A percentile compares a stretch with the other conserved stretches of the same genome.
These are phyloP conservation scores for Camellia lanceoleosa DNA, from an alignment of 148 eudicot species.

Conservation along the genomic window DNA sequence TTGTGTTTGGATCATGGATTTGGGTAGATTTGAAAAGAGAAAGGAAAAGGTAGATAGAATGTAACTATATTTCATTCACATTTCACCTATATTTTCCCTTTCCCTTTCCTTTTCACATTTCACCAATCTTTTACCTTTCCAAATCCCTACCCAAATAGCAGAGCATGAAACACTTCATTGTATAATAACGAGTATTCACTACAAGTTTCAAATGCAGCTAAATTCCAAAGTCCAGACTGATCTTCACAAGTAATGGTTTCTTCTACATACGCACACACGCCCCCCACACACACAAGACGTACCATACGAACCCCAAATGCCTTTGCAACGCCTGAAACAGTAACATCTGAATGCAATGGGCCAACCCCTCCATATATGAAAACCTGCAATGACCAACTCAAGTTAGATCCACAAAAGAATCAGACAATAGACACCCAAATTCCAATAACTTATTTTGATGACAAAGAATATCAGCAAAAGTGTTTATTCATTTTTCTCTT, in stretches of 20 bases:
- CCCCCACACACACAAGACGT: constrained; percentile 9
- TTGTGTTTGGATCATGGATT: background rate
- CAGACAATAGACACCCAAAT: background rate
- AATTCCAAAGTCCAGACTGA: background rate
- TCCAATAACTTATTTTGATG: background rate
- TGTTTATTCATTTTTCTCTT: background rate
- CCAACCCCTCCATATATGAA: constrained; percentile 97
- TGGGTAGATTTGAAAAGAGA: no score
- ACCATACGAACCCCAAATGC: constrained; percentile 98
- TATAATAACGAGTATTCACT: background rate
- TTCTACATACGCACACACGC: background rate
- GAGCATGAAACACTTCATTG: background rate
- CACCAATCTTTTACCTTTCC: no score
- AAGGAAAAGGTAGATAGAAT: no score
- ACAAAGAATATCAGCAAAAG: background rate
- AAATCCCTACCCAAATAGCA: background rate
- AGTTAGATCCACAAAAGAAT: constrained; percentile 11
- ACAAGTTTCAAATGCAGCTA: background rate
- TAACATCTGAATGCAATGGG: constrained; percentile 87
- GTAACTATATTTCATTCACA: no score
- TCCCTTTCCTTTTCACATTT: no score
- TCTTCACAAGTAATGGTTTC: background rate
- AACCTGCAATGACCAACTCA: constrained; percentile 49
- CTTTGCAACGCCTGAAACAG: constrained; percentile 88
- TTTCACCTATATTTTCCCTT: no score